These are phyloP conservation scores for Cryphonectria nitschkei DNA, from an alignment of 2,329 filamentous ascomycete species.

Conservation along the genomic window DNA sequence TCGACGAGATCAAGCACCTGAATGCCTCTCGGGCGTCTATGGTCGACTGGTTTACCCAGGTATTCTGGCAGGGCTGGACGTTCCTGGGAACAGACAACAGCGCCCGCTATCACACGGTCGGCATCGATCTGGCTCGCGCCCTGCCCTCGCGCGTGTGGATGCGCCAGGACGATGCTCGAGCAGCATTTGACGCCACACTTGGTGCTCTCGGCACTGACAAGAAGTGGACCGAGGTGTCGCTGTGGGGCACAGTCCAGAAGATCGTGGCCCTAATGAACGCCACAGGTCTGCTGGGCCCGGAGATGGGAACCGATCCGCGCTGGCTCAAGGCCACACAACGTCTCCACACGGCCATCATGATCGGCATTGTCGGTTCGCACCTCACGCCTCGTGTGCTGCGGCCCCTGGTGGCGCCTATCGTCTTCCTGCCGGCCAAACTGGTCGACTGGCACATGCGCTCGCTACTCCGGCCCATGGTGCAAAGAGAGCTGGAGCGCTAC, in stretches of 20 bases:
- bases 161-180: conserved; percentile 18
- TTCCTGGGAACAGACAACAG: neutral
- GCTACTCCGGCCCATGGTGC: no score
- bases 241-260: no score
- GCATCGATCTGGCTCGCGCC: conserved; percentile 28
- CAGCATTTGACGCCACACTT: conserved; percentile 15
- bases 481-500: no score
- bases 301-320: conserved; percentile 23
- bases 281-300: conserved; percentile 20
- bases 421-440: no score
- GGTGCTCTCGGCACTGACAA: no score
- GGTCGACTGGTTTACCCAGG: no score
- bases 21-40: no score
- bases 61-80: no score
- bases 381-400: neutral
- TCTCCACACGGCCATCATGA: conserved; percentile 17
- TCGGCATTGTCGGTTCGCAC: conserved; percentile 22
- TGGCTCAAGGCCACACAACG: conserved; percentile 23
- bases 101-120: conserved; percentile 22
- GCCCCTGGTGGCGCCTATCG: no score
- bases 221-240: no score
- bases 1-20: no score
- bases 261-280: conserved; percentile 9
- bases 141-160: conserved; percentile 24
- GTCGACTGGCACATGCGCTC: no score